A percentile compares a stretch with the other conserved stretches of the same genome.
Conservation (phyloP, 495 filamentous ascomycete species). For the Tuber aestivum region DNA sequence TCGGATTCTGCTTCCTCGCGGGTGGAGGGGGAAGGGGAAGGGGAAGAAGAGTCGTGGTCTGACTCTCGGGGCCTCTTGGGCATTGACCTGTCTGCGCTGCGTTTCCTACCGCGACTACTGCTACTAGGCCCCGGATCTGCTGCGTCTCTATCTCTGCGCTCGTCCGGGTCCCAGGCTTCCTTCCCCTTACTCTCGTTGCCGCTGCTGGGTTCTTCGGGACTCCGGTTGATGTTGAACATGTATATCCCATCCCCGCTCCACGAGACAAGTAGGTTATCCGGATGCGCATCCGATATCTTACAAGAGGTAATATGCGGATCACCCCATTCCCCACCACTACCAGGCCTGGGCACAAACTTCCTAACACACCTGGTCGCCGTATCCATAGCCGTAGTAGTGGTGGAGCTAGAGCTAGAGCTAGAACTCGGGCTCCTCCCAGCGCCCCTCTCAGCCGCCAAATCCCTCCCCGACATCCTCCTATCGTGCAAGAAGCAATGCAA, state of each 20-base stretch:
- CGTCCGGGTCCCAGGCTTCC: constrained; percentile 32
- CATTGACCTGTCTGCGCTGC: background rate
- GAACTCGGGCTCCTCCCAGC: constrained; percentile 43
- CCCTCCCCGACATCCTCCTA: constrained; percentile 64
- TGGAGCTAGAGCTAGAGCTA: constrained; percentile 42
- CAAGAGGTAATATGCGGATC: constrained; percentile 69
- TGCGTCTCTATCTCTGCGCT: constrained; percentile 44
- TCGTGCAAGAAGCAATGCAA: constrained; percentile 72
- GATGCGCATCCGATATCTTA: constrained; percentile 72
- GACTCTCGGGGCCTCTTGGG: background rate
- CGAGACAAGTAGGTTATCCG: constrained; percentile 67
- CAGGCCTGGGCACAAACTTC: constrained; percentile 60
- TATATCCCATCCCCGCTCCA: constrained; percentile 74
- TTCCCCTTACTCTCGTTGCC: constrained; percentile 38
- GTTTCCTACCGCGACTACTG: constrained; percentile 39
- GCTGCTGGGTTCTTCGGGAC: constrained; percentile 46
- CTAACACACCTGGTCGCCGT: constrained; percentile 62
- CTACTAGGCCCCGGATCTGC: constrained; percentile 21
- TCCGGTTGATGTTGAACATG: constrained; percentile 63
- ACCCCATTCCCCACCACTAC: constrained; percentile 28
- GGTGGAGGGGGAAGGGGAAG: background rate
- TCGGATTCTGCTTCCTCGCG: background rate
- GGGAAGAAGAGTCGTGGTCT: background rate
- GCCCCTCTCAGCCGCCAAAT: constrained; percentile 54
- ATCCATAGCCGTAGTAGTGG: constrained; percentile 47